These are phyloP conservation scores for Penicillium coffeae DNA, from an alignment of 495 filamentous ascomycete species.

Conservation along the genomic window DNA sequence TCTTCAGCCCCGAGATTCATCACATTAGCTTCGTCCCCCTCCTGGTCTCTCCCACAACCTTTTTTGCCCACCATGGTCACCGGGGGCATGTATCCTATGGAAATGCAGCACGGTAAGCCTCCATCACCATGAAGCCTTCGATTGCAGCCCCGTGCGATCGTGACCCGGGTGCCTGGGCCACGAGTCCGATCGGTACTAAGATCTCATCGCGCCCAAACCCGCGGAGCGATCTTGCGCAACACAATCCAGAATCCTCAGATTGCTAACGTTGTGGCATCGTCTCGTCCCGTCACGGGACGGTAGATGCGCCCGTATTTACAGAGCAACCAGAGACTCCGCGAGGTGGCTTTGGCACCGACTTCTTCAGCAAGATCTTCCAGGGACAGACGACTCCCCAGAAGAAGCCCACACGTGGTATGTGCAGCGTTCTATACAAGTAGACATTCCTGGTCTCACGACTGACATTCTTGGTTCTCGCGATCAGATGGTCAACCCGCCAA, in stretches of 20 bases:
- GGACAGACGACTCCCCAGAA: conserved; percentile 16
- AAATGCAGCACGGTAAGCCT: conserved; percentile 24
- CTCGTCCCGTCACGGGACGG: background rate
- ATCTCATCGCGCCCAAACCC: background rate
- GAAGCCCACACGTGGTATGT: conserved; percentile 35
- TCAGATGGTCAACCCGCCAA: conserved; percentile 83
- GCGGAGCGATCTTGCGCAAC: too few species aligned
- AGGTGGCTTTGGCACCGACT: conserved; percentile 29
- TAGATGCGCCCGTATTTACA: conserved; percentile 9
- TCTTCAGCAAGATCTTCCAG: conserved; percentile 34
- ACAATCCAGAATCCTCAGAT: background rate
- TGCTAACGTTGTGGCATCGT: conserved; percentile 3
- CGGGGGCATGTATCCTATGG: conserved; percentile 26
- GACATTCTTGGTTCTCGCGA: too few species aligned
- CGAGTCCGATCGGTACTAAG: conserved; percentile 1
- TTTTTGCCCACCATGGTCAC: conserved; percentile 17
- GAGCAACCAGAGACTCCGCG: conserved; percentile 26
- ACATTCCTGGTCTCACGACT: too few species aligned
- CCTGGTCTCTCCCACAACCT: conserved; percentile 1
- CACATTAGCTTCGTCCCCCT: conserved; percentile 1
- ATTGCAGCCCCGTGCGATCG: background rate
- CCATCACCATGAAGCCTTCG: background rate
- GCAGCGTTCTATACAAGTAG: too few species aligned
- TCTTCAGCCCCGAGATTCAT: background rate
- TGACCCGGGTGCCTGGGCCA: too few species aligned